These are phyloP conservation scores for Gloeophyllum trabeum DNA, from an alignment of 768 basidiomycete species.

Conservation along the genomic window DNA sequence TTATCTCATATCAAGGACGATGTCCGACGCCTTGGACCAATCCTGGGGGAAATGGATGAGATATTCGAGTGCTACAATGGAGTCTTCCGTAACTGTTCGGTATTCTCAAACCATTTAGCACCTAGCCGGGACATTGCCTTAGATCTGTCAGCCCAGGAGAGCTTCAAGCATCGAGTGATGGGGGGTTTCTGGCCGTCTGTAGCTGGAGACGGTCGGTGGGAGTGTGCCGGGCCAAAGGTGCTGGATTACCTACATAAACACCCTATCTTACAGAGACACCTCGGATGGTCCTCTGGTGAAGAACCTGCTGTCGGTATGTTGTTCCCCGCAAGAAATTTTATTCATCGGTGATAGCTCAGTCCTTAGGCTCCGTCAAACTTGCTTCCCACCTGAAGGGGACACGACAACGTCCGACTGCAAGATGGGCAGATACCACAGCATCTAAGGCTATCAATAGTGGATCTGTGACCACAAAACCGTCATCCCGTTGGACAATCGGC, in stretches of 20 bases:
- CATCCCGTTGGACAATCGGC: background rate
- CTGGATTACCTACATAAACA: background rate
- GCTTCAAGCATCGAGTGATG: conserved; percentile 18
- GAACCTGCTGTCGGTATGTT: no score
- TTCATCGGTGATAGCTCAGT: background rate
- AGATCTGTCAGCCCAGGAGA: conserved; percentile 18
- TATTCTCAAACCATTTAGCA: conserved; percentile 29
- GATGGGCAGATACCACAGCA: background rate
- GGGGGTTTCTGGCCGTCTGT: conserved; percentile 19
- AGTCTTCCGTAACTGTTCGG: conserved; percentile 26
- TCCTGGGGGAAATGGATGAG: conserved; percentile 23
- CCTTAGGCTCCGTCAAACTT: no score
- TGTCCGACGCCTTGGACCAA: conserved; percentile 21
- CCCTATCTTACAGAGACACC: conserved; percentile 7
- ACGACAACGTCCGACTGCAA: background rate
- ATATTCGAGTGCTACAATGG: conserved; percentile 30
- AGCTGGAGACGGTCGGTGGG: conserved; percentile 1
- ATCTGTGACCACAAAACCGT: background rate
- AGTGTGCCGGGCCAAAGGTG: conserved; percentile 2
- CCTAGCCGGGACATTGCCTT: conserved; percentile 30
- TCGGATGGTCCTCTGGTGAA: conserved; percentile 11
- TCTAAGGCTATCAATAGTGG: background rate
- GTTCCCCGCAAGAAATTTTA: background rate
- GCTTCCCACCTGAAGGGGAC: no score
- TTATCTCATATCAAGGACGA: conserved; percentile 18